These are phyloP conservation scores for Terfezia claveryi DNA, from an alignment of 495 filamentous ascomycete species.

Conservation along the genomic window DNA sequence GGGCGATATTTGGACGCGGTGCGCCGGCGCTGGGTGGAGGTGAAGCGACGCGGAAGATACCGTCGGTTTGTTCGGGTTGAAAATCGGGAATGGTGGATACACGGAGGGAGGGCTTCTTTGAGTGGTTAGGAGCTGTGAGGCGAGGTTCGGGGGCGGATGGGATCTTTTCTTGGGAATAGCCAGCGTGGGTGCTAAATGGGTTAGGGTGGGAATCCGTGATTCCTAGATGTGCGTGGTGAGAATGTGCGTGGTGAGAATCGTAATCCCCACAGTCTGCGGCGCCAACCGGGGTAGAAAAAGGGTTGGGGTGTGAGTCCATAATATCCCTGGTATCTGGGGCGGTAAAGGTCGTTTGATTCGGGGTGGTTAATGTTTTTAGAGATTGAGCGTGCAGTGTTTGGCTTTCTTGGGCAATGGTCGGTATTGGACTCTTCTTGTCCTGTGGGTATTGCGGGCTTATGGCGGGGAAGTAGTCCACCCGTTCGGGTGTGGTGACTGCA, in stretches of 20 bases:
- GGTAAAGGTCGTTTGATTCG: not conserved
- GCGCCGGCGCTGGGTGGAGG: not conserved
- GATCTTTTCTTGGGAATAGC: not conserved
- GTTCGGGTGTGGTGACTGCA: not conserved
- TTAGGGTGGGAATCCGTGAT: not conserved
- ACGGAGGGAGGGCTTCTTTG: not conserved
- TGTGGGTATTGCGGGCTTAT: slow-evolving; percentile 8
- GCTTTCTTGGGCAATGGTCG: not conserved
- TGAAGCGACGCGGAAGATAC: not conserved
- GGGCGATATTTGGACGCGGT: not conserved
- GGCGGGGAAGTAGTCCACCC: not conserved
- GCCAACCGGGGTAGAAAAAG: not conserved
- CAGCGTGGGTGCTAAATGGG: not conserved
- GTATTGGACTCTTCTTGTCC: too few species aligned
- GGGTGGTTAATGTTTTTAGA: not conserved
- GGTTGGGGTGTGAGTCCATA: not conserved
- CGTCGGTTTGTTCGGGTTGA: not conserved
- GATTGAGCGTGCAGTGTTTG: not conserved
- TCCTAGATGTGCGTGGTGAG: not conserved
- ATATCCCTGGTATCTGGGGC: not conserved
- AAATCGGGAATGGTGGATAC: not conserved
- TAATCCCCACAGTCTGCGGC: not conserved
- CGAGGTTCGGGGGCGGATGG: slow-evolving; percentile 7
- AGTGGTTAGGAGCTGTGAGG: not conserved
- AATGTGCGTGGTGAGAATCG: not conserved